Conservation (phyloP, 2,329 filamentous ascomycete species). For the Corynespora cassiicola region DNA sequence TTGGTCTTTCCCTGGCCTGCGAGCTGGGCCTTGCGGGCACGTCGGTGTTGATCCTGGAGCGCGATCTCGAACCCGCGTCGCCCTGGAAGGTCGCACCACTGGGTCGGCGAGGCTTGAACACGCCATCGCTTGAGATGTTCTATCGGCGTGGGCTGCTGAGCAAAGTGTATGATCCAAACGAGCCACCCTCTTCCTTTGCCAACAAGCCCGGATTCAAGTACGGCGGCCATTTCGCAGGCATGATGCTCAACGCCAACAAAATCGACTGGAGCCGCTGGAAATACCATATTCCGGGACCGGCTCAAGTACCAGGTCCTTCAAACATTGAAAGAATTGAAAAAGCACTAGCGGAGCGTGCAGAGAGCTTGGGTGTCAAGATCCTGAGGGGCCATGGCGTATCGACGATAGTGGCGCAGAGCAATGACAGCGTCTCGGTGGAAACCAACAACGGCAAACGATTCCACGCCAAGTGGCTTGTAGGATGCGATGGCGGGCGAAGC, state of each 20-base stretch:
- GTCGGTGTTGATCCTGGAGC: slow-evolving; percentile 1
- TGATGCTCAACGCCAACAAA: slow-evolving; percentile 2
- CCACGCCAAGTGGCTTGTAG: slow-evolving; percentile 8
- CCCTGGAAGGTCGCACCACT: no score
- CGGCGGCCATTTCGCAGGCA: slow-evolving; percentile 2
- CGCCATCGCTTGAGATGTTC: no score
- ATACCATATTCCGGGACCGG: neutral
- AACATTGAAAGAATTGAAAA: no score
- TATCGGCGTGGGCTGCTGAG: no score
- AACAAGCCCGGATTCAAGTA: no score
- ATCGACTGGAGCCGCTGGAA: neutral
- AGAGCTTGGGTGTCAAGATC: slow-evolving; percentile 1
- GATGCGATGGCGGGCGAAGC: slow-evolving; percentile 9
- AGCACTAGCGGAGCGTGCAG: neutral
- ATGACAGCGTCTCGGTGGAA: neutral
- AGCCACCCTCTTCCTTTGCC: neutral
- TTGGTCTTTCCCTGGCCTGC: slow-evolving; percentile 1
- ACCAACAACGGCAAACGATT: neutral
- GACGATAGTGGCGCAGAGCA: neutral
- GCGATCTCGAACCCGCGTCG: neutral
- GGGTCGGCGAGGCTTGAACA: no score
- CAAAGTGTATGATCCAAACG: neutral
- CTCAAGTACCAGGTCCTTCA: no score
- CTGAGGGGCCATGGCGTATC: neutral
- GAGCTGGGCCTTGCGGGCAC: neutral